Evolutionary conservation across 768 basidiomycete species (phyloP).

Genomic region (Nidularia pulvinata): DNA sequence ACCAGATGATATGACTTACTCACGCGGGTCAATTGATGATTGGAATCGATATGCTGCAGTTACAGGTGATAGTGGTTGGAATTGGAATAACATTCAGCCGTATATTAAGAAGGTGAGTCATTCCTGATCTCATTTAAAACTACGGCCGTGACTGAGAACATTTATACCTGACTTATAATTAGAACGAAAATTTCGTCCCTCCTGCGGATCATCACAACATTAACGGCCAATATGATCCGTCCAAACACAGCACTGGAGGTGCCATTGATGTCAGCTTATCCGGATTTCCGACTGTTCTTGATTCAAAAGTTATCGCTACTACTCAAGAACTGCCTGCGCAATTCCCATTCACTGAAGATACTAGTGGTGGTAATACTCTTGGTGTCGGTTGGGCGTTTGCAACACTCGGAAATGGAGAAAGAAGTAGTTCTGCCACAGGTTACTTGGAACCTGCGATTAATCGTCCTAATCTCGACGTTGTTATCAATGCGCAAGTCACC

Average conservation of each 20-base stretch:
- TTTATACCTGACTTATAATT: neutral
- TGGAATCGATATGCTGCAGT: neutral
- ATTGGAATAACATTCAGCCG: neutral
- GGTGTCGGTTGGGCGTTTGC: neutral
- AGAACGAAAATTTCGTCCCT: constrained; percentile 33
- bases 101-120: neutral
- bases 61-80: neutral
- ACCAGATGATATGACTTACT: neutral
- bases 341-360: neutral
- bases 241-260: constrained; percentile 31
- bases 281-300: constrained; percentile 25
- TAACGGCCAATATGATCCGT: constrained; percentile 30
- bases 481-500: neutral
- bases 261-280: constrained; percentile 25
- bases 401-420: neutral
- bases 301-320: constrained; percentile 6
- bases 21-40: neutral
- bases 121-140: neutral
- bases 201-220: constrained; percentile 36
- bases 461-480: neutral
- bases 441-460: neutral
- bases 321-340: neutral
- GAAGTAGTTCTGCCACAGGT: neutral
- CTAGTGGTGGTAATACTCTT: neutral
- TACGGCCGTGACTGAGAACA: neutral